phyloP scores from a whole-genome alignment of 2,329 filamentous ascomycete genomes.

The Ramularia collo-cygni region DNA sequence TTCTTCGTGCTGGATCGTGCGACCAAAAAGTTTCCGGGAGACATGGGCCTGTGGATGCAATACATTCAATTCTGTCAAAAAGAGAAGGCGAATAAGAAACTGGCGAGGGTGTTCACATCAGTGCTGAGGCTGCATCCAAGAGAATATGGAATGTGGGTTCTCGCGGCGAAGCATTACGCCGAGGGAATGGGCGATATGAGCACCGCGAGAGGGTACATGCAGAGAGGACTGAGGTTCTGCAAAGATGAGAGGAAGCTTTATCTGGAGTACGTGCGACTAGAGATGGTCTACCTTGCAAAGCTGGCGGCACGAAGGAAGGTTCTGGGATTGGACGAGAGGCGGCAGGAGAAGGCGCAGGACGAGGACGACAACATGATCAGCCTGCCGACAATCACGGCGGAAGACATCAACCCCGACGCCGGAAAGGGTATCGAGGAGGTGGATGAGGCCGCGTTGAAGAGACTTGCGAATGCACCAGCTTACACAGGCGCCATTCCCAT shows the following conservation, averaged over 20 bases:
- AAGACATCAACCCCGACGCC: slow-evolving; percentile 53
- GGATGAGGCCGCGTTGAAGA: slow-evolving; percentile 53
- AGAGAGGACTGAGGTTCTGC: slow-evolving; percentile 85
- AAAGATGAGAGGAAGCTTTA: slow-evolving; percentile 66
- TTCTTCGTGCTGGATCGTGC: slow-evolving; percentile 86
- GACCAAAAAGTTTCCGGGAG: slow-evolving; percentile 75
- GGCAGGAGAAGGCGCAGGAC: slow-evolving; percentile 40
- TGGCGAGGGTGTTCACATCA: slow-evolving; percentile 54
- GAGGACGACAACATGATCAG: slow-evolving; percentile 50
- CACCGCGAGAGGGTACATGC: slow-evolving; percentile 75
- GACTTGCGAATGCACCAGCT: slow-evolving; percentile 65
- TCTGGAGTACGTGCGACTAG: slow-evolving; percentile 83
- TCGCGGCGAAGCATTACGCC: slow-evolving; percentile 69
- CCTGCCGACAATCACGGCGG: slow-evolving; percentile 53
- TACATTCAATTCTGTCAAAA: slow-evolving; percentile 76
- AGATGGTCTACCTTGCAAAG: slow-evolving; percentile 86
- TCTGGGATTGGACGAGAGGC: slow-evolving; percentile 52
- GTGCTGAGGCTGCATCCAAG: slow-evolving; percentile 80
- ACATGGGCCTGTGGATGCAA: slow-evolving; percentile 76
- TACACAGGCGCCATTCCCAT: slow-evolving; percentile 89
- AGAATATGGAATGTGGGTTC: slow-evolving; percentile 76
- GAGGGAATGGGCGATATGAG: slow-evolving; percentile 82
- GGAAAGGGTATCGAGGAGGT: slow-evolving; percentile 43
- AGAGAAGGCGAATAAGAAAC: slow-evolving; percentile 55
- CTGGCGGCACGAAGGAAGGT: slow-evolving; percentile 67